phyloP scores from a whole-genome alignment of 106 monocot species.

The Dactylorhiza incarnata region DNA sequence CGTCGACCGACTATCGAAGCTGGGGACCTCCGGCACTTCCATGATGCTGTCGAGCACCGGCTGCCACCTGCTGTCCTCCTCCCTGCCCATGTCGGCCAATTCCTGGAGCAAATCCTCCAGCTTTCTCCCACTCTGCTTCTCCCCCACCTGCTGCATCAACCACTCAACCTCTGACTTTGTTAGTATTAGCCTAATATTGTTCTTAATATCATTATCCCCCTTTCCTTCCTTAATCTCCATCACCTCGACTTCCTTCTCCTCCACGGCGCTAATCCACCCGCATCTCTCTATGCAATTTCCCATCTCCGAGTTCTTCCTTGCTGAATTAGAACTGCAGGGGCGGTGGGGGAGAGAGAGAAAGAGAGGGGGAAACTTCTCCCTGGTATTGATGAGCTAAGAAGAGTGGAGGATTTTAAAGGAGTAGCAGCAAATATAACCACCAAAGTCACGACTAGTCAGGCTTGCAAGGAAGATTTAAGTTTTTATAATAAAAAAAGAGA shows the following conservation, averaged over 20 bases:
- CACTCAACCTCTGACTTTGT: neutral
- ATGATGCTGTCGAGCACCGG: neutral
- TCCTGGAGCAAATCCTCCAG: neutral
- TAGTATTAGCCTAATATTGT: neutral
- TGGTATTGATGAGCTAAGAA: no score
- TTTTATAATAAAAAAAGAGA: no score
- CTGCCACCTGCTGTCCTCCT: neutral
- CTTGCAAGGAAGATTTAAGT: no score
- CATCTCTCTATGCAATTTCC: slow-evolving; percentile 19
- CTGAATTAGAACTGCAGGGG: no score
- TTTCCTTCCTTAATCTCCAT: neutral
- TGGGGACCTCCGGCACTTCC: neutral
- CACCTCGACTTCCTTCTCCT: neutral
- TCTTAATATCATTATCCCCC: neutral
- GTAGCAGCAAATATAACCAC: no score
- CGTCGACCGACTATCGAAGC: no score
- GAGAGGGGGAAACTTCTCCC: no score
- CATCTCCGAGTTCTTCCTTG: neutral
- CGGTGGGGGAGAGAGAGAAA: no score
- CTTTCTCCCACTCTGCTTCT: neutral
- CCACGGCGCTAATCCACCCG: neutral
- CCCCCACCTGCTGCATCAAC: slow-evolving; percentile 2
- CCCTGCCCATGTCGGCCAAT: neutral
- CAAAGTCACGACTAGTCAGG: no score
- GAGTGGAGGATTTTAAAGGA: no score